Base-by-base conservation (phyloP, 257 asterid genomes). In the Leonotis leonurus region DNA sequence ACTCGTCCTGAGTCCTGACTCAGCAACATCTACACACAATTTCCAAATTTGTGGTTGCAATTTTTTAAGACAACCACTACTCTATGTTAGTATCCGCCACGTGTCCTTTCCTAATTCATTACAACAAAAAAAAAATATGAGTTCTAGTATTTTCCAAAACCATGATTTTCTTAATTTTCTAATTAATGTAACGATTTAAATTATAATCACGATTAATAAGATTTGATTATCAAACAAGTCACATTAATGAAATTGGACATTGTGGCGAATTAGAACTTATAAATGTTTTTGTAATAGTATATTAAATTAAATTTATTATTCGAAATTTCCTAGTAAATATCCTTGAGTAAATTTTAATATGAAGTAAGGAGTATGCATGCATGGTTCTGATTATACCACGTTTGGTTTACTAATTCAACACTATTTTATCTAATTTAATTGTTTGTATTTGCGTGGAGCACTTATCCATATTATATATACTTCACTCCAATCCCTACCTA, bases 1-100 rank as follows among this genome's bases (percentile, higher is more conserved):
- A 24, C 68, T 78, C 84, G 37, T 32, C n/a, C n/a, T n/a, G n/a
- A 72, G 20, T 27, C 21, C 46, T 78, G 80, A 78, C 68, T 75
- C 87, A 70, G 71, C 87, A 59, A 33, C 54, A 51, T 49, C 20
- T 14, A 30, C 5, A 16, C 39, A 13, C 56, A 66, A 17, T 36
- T 56, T 59, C 68, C 71, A 36, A 29, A 27, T 69, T 66, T 53
- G 77, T 63, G 80, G 70, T 59, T 12, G 30, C 8, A 24, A 10
- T 25, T 67, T 52, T 43, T 61, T 18, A 1, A 37, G 16, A 6
- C 54, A 55, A 14, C 67, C 25, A 14, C 14, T 14, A n/a, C 11
- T 29, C 71, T 73, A 32, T 33, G n/a, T 39, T 14, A 0, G 33
- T 0, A 8, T 39, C 11, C 35, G 2, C 64, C 71, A 76, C 65